A percentile compares a stretch with the other conserved stretches of the same genome.
phyloP scores from a whole-genome alignment of 129 eudicot species.

The Cynara cardunculus region DNA sequence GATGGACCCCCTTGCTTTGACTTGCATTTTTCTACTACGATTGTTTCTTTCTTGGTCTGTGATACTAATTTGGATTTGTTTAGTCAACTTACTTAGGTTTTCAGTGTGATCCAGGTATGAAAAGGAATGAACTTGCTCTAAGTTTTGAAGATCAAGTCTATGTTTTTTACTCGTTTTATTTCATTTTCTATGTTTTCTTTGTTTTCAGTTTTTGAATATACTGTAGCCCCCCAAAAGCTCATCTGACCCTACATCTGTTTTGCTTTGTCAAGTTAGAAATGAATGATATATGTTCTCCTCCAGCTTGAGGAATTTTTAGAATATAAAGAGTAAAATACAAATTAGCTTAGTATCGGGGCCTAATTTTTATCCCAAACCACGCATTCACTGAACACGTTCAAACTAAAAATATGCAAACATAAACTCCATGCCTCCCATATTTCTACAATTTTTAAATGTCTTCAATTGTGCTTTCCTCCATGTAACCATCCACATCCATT shows the following conservation, averaged over 20 bases:
- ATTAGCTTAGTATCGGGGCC: neutral
- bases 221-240: no score
- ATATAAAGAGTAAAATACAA: neutral
- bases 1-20: neutral
- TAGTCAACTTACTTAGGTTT: neutral
- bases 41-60: neutral
- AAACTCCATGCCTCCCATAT: neutral
- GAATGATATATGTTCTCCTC: no score
- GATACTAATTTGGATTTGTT: neutral
- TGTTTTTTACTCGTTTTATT: neutral
- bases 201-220: neutral
- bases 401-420: neutral
- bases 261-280: neutral
- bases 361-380: neutral
- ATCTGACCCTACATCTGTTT: neutral
- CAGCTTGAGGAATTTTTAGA: neutral
- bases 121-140: neutral
- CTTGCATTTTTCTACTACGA: neutral
- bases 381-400: neutral
- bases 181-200: no score
- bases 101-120: neutral
- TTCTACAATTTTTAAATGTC: neutral
- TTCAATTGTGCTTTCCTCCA: neutral
- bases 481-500: neutral
- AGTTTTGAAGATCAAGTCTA: neutral